Conservation (phyloP, 2,329 filamentous ascomycete genomes). For the Paraphaeosphaeria minitans region DNA sequence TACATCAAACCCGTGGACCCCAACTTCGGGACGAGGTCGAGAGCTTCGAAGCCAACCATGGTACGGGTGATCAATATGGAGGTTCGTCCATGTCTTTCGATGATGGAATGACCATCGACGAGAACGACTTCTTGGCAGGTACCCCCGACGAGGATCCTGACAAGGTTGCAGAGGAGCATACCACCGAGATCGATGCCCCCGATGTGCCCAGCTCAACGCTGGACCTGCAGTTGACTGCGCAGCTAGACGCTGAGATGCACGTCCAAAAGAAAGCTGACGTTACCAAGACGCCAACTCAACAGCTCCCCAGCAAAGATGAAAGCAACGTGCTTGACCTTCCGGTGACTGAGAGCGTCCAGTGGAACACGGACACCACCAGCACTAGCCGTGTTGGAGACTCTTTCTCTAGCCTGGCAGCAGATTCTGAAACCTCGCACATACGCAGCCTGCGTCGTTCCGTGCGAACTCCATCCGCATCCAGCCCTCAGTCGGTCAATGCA, state of each 20-base stretch:
- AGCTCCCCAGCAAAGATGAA: conserved; percentile 29
- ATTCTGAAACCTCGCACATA: conserved; percentile 24
- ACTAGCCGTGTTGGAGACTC: conserved; percentile 46
- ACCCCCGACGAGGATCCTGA: not conserved
- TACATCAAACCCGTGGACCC: not conserved
- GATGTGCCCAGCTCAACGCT: conserved; percentile 39
- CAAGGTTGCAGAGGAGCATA: conserved; percentile 3
- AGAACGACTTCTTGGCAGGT: conserved; percentile 23
- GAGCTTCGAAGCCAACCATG: conserved; percentile 22
- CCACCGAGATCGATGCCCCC: conserved; percentile 17
- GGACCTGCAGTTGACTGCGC: conserved; percentile 41
- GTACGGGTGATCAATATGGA: conserved; percentile 27
- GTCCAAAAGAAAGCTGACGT: conserved; percentile 20
- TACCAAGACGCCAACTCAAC: conserved; percentile 15
- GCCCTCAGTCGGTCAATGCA: conserved; percentile 22
- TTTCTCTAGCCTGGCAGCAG: conserved; percentile 32
- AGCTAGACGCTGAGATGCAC: conserved; percentile 43
- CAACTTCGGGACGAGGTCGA: conserved; percentile 11
- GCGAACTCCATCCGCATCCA: conserved; percentile 29
- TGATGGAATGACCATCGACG: conserved; percentile 41
- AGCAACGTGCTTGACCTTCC: conserved; percentile 20
- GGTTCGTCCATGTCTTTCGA: conserved; percentile 32
- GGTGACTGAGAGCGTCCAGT: conserved; percentile 12
- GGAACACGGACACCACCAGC: conserved; percentile 23
- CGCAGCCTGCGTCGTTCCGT: conserved; percentile 32